These are phyloP conservation scores for Xylogone sp. DNA, from an alignment of 2,329 filamentous ascomycete genomes.

Conservation along the genomic window DNA sequence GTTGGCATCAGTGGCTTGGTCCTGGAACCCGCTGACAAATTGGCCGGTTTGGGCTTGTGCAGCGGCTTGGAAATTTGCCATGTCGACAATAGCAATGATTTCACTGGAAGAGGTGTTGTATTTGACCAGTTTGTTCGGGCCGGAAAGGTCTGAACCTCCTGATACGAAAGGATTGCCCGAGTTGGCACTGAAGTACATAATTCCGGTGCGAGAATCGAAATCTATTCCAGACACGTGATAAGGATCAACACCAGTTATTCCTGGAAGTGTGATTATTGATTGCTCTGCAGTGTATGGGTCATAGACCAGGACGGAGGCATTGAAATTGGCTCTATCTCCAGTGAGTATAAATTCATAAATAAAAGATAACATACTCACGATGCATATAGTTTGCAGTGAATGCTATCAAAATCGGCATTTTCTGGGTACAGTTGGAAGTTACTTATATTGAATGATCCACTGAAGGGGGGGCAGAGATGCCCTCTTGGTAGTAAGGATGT, in stretches of 20 bases:
- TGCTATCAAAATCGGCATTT: background rate
- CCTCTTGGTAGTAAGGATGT: no score
- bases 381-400: background rate
- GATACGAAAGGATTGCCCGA: background rate
- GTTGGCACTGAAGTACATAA: conserved; percentile 1
- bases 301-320: background rate
- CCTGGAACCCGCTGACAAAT: background rate
- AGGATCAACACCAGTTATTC: background rate
- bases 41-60: background rate
- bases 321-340: background rate
- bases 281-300: background rate
- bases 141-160: background rate
- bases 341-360: background rate
- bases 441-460: background rate
- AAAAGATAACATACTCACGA: background rate
- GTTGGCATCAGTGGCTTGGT: background rate
- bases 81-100: background rate
- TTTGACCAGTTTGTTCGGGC: background rate
- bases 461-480: no score
- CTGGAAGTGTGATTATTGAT: background rate
- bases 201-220: background rate
- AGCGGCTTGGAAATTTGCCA: background rate
- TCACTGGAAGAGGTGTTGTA: background rate
- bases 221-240: conserved; percentile 1
- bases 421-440: background rate